phyloP scores from a whole-genome alignment of 2,329 filamentous ascomycete genomes.

The Zymoseptoria pseudotritici region DNA sequence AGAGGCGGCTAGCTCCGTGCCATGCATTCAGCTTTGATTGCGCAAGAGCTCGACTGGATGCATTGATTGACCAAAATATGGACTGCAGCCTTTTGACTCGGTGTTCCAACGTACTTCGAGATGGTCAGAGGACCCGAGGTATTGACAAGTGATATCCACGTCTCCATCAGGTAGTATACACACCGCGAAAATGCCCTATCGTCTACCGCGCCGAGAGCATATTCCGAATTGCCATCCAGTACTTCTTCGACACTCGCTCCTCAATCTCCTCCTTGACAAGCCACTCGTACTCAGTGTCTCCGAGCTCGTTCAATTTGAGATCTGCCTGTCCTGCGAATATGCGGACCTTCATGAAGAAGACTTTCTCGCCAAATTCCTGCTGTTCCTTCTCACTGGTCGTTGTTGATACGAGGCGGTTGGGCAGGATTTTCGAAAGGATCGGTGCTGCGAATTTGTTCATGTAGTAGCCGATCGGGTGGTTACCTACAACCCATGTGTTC shows the following conservation, averaged over 20 bases:
- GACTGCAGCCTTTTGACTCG: background rate
- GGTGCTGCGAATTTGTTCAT: conserved; percentile 48
- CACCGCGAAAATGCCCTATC: background rate
- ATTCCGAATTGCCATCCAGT: conserved; percentile 69
- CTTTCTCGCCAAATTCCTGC: conserved; percentile 62
- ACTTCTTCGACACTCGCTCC: conserved; percentile 53
- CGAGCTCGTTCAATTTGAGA: conserved; percentile 62
- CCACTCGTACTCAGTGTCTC: conserved; percentile 83
- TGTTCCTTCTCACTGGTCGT: conserved; percentile 25
- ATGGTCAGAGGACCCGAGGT: background rate
- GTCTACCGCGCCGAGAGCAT: conserved; percentile 70
- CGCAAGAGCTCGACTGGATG: background rate
- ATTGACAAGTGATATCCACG: background rate
- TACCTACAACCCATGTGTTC: conserved; percentile 97
- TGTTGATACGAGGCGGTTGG: conserved; percentile 21
- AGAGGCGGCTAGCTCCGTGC: background rate
- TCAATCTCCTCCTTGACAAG: conserved; percentile 80
- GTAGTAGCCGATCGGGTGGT: conserved; percentile 77
- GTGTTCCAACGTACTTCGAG: background rate
- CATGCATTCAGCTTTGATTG: background rate
- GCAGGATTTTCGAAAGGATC: conserved; percentile 21
- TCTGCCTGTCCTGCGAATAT: conserved; percentile 97
- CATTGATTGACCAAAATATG: background rate
- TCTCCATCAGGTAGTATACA: background rate
- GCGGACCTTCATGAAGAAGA: conserved; percentile 90